Conservation (phyloP, 2,329 filamentous ascomycete species). For the Hortaea werneckii region DNA sequence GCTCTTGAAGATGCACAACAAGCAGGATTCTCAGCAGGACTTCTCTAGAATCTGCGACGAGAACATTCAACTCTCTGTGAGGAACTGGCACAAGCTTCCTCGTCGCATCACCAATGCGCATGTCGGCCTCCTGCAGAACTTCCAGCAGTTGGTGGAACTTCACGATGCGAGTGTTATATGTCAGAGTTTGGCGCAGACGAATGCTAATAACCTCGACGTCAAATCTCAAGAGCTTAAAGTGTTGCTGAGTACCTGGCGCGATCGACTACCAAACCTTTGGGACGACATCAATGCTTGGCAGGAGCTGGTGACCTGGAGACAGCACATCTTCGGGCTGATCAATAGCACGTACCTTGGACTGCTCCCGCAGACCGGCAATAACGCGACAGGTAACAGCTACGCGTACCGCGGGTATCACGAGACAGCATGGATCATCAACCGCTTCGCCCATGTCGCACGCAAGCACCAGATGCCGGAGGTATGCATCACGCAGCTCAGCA, state of each 20-base stretch:
- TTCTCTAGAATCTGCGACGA: constrained; percentile 91
- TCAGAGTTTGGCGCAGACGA: constrained; percentile 77
- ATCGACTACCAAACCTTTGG: constrained; percentile 93
- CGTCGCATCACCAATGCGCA: constrained; percentile 89
- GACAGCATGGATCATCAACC: constrained; percentile 99
- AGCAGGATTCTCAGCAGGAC: constrained; percentile 67
- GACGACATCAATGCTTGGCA: constrained; percentile 99
- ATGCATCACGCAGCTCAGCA: constrained; percentile 91
- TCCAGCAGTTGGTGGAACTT: constrained; percentile 93
- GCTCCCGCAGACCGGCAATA: constrained; percentile 63
- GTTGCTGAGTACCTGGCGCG: constrained; percentile 86
- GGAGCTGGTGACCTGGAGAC: constrained; percentile 97
- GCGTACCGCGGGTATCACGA: constrained; percentile 97
- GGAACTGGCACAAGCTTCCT: constrained; percentile 98
- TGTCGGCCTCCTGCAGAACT: constrained; percentile 89
- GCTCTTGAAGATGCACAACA: constrained; percentile 84
- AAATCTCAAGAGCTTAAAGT: constrained; percentile 96
- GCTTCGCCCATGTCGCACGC: constrained; percentile 92
- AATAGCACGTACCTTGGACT: constrained; percentile 86
- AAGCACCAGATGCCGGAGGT: constrained; percentile 96
- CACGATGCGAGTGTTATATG: constrained; percentile 97
- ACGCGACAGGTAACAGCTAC: constrained; percentile 81
- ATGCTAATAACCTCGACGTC: constrained; percentile 71
- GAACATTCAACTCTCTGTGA: constrained; percentile 90
- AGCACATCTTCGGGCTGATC: constrained; percentile 97